Evolutionary conservation across 495 filamentous ascomycete species (phyloP).

Genomic region (Neurospora pannonica): DNA sequence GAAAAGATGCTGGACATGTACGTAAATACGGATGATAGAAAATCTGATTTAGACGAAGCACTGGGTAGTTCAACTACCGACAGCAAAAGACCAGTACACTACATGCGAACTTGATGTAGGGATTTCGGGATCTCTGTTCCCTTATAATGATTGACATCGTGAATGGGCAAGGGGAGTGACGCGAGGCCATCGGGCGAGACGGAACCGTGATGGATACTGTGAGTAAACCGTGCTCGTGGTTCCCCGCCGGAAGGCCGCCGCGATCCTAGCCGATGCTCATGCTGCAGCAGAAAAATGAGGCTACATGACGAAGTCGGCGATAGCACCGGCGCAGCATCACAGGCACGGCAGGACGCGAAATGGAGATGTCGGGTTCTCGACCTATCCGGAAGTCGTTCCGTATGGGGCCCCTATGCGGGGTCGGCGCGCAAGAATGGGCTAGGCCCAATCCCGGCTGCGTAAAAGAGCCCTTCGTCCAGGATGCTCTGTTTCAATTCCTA

Average conservation of each 20-base stretch:
- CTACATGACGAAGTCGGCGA: neutral
- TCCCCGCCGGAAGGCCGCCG: neutral
- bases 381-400: neutral
- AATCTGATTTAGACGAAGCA: neutral
- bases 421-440: neutral
- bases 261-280: neutral
- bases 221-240: neutral
- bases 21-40: neutral
- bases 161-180: neutral
- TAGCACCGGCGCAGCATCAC: neutral
- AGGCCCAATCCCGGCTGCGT: neutral
- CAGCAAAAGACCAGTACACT: neutral
- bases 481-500: neutral
- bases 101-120: neutral
- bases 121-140: neutral
- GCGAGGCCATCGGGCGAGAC: neutral
- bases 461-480: neutral
- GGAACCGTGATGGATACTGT: neutral
- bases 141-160: neutral
- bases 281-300: neutral
- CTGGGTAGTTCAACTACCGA: neutral
- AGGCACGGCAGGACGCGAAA: neutral
- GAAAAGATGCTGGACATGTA: neutral
- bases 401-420: neutral
- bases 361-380: neutral